A percentile compares a stretch with the other conserved stretches of the same genome.
Conservation (phyloP, 116 monocot species). For the Cymodocea nodosa region DNA sequence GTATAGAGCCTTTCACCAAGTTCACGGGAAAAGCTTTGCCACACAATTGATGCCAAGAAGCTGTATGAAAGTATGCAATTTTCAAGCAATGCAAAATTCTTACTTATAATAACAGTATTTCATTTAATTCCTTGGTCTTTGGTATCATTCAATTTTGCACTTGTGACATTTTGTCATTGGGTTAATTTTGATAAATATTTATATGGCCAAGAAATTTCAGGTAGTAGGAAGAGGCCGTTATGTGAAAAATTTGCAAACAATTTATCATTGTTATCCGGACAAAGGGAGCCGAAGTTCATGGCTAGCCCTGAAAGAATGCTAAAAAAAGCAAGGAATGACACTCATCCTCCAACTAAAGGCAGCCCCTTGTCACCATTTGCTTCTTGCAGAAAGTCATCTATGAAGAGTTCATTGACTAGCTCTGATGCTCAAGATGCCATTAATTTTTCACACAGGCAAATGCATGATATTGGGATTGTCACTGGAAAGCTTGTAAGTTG, state of each 20-base stretch:
- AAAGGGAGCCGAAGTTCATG: not conserved
- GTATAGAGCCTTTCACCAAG: conserved; percentile 54
- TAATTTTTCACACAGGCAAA: conserved; percentile 48
- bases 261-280: conserved; percentile 8
- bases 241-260: conserved; percentile 14
- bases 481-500: conserved; percentile 36
- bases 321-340: conserved; percentile 16
- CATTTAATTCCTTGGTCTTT: not conserved
- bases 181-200: not conserved
- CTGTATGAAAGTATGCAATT: conserved; percentile 16
- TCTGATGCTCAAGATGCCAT: conserved; percentile 37
- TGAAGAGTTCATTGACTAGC: conserved; percentile 10
- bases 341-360: conserved; percentile 13
- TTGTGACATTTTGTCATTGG: not conserved
- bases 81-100: conserved; percentile 3
- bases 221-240: conserved; percentile 20
- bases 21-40: conserved; percentile 49
- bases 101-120: too few relatives aligned
- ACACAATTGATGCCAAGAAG: conserved; percentile 22
- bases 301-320: conserved; percentile 8
- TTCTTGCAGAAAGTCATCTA: conserved; percentile 5
- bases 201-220: conserved; percentile 12
- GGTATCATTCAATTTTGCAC: not conserved
- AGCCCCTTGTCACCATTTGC: conserved; percentile 21
- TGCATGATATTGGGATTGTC: conserved; percentile 36